A percentile compares a stretch with the other conserved stretches of the same genome.
These are phyloP conservation scores for Populus tomentosa DNA, from an alignment of 441 rosid species.

Conservation along the genomic window DNA sequence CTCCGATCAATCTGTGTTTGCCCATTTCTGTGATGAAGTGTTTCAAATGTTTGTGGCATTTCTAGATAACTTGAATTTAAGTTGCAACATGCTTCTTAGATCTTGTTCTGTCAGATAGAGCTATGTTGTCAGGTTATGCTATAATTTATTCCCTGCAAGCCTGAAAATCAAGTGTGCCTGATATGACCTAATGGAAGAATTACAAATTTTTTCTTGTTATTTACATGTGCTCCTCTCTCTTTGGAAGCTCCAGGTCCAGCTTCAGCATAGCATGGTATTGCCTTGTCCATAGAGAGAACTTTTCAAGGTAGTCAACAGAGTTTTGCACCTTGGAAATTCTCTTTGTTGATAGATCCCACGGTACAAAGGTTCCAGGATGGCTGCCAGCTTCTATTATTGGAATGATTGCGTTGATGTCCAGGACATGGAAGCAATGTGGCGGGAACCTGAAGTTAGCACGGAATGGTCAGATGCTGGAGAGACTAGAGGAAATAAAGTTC, in stretches of 20 bases:
- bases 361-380: constrained; percentile 37
- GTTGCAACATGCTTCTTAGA: neutral
- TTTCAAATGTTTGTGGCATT: neutral
- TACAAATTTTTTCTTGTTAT: neutral
- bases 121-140: neutral
- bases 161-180: neutral
- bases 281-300: neutral
- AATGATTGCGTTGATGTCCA: constrained; percentile 62
- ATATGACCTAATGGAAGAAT: neutral
- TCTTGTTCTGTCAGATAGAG: neutral
- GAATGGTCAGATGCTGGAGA: constrained; percentile 94
- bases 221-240: neutral
- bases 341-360: neutral
- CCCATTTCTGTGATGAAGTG: neutral
- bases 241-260: neutral
- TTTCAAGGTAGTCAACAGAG: neutral
- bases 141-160: neutral
- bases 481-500: constrained; percentile 69
- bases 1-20: neutral
- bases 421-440: constrained; percentile 88
- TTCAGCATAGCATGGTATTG: neutral
- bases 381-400: constrained; percentile 78
- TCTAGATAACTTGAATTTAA: neutral
- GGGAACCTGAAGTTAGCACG: constrained; percentile 56
- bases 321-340: neutral